Conservation (phyloP, 345 rosid genomes). For the Garcia nutans region DNA sequence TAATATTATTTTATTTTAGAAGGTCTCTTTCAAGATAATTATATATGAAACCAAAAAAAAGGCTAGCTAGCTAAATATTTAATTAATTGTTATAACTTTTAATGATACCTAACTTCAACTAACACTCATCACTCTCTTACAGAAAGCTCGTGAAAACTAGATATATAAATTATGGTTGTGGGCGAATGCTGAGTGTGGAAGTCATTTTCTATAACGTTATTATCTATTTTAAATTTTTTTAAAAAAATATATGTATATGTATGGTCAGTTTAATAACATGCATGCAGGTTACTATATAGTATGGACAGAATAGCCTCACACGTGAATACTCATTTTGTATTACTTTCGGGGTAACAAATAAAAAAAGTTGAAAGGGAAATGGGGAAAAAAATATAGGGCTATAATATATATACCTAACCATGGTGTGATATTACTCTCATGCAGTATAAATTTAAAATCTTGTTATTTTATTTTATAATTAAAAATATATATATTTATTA, state of each 20-base stretch:
- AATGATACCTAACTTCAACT: neutral
- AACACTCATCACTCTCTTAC: neutral
- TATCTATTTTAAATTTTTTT: neutral
- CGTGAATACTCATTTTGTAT: conserved; percentile 3
- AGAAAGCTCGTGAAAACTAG: conserved; percentile 3
- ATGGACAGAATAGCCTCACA: conserved; percentile 1
- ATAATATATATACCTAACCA: too few species aligned
- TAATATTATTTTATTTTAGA: too few species aligned
- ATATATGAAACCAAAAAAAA: neutral
- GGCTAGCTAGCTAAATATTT: neutral
- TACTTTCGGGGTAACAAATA: conserved; percentile 1
- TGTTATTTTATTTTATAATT: too few species aligned
- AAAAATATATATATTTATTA: too few species aligned
- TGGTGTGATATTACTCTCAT: too few species aligned
- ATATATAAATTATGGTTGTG: neutral
- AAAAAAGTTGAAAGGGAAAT: neutral
- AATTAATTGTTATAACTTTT: neutral
- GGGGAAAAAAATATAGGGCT: too few species aligned
- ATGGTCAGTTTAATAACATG: too few species aligned
- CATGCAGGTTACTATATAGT: neutral
- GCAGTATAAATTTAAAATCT: too few species aligned
- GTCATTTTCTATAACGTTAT: neutral
- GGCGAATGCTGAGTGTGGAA: neutral
- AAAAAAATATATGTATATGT: neutral
- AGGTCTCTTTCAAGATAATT: neutral